Base-by-base conservation (phyloP, 192 early-diverging fungal species). In the Coemansia sp. region DNA sequence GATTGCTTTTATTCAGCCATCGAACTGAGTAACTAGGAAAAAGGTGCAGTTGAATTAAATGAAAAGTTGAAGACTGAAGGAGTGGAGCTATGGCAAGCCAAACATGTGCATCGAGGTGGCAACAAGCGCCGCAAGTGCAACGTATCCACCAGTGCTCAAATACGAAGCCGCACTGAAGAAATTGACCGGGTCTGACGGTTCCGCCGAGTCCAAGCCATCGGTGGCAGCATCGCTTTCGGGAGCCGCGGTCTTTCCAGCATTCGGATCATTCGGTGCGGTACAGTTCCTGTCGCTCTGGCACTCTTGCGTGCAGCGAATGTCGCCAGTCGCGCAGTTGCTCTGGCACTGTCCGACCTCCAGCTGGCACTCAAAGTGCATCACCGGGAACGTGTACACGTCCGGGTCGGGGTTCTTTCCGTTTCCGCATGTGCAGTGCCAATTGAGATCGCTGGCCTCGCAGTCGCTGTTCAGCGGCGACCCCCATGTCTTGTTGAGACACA, bases 401-500 rank as follows among this genome's bases (percentile, higher is more conserved):
- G 71, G 63, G 40, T 83, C 75, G 9, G 81, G 81, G 64, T 72
- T 72, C 72, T 79, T 73, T 66, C 72, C 75, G 64, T 83, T 79
- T 33, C 72, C 68, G 61, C 81, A 83, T 9, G 67, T 68, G 62
- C 81, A 83, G 48, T 78, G 72, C 71, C 72, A 83, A 42, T 62
- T 50, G 52, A 83, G 72, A 45, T 64, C 58, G 48, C 37, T 61
- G 2, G 68, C 56, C 22, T 83, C 81, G 64, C 81, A 83, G n/a
- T 33, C 68, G 52, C 69, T 75, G 68, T 73, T 73, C 54, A 69
- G 71, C 36, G 81, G 72, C 50, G 68, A 40, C 6, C 71, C 78
- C 71, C 70, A 79, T 19, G 81, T 83, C 63, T 66, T 68, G 69
- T 83, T 83, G 20, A 75, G 65, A 29, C 81, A 83, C 52, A 83